Percentiles rank a stretch among this genome's conserved stretches.
These are phyloP conservation scores for Dioszegia crocea DNA, from an alignment of 768 basidiomycete species.

Conservation along the genomic window DNA sequence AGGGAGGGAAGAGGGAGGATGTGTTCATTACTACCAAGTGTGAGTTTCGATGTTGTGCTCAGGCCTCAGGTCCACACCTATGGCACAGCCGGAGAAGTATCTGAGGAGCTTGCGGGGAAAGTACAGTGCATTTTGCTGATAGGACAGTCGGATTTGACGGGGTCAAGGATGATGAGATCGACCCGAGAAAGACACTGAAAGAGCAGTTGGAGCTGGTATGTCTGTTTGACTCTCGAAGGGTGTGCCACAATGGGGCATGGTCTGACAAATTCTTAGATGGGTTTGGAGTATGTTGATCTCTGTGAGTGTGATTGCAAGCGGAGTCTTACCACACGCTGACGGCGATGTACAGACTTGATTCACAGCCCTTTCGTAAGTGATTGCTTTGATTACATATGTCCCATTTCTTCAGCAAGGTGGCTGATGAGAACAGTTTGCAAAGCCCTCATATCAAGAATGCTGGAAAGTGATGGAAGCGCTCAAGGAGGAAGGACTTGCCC, in stretches of 20 bases:
- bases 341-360: slow-evolving; percentile 54
- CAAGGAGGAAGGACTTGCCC: slow-evolving; percentile 54
- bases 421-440: neutral
- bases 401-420: slow-evolving; percentile 36
- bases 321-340: neutral
- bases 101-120: neutral
- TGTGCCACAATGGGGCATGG: neutral
- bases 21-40: slow-evolving; percentile 58
- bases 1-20: slow-evolving; percentile 33
- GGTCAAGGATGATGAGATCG: slow-evolving; percentile 7
- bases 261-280: slow-evolving; percentile 5
- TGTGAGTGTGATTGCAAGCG: too few species aligned
- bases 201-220: slow-evolving; percentile 59
- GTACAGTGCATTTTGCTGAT: neutral
- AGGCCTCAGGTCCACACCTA: too few species aligned
- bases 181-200: slow-evolving; percentile 56
- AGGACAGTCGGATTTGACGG: slow-evolving; percentile 2
- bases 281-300: slow-evolving; percentile 22
- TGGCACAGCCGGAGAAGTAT: too few species aligned
- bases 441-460: slow-evolving; percentile 52
- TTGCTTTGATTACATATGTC: neutral
- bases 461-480: slow-evolving; percentile 65
- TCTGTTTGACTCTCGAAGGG: too few species aligned
- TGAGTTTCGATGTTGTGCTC: slow-evolving; percentile 15
- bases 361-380: slow-evolving; percentile 36